Base-by-base conservation (phyloP, 1,284 basidiomycete species). In the Trichosporon asahii region DNA sequence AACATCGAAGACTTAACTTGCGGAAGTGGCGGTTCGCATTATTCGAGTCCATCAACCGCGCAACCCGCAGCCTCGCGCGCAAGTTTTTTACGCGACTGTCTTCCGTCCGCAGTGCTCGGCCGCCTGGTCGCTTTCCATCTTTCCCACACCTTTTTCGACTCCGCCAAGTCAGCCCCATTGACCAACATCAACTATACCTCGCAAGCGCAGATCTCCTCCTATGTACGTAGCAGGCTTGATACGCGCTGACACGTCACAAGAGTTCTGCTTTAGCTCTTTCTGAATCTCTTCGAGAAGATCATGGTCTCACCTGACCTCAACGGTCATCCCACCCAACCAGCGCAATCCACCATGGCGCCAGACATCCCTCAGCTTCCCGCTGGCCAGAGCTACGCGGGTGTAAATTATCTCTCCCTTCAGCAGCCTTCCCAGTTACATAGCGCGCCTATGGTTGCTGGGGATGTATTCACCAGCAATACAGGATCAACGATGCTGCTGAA, bases 401-500 rank as follows among this genome's bases (percentile, higher is more conserved):
- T 66, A 44, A 68, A 69, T 55, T 66, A 66, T 21, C 63, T 69
- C 25, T 25, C 67, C 3, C 53, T 77, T n/a, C 74, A 75, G 12
- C 74, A 61, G 15, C 18, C 57, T 2, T 23, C 57, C 15, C 57
- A 31, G 57, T 31, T 61, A 6, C 57, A 61, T 8, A 14, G 55
- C 15, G 57, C 78, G 3, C 78, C 78, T 55, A 73, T 77, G 69
- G 70, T 78, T n/a, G 75, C 72, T 1, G 77, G 76, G 3, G 79
- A 79, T 64, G 74, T 80, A 0, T 80, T 80, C 29, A 31, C 15
- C 27, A 61, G 33, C 18, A n/a, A 3, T 25, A 60, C 1, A 40
- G 65, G 37, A 2, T n/a, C 23, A 1, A 25, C 60, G 2, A 46
- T 67, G 40, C 14, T 64, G 61, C 29, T 68, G 6, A 40, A 67